Conservation (phyloP, 208 protist species). For the Leishmania gerbilli region DNA sequence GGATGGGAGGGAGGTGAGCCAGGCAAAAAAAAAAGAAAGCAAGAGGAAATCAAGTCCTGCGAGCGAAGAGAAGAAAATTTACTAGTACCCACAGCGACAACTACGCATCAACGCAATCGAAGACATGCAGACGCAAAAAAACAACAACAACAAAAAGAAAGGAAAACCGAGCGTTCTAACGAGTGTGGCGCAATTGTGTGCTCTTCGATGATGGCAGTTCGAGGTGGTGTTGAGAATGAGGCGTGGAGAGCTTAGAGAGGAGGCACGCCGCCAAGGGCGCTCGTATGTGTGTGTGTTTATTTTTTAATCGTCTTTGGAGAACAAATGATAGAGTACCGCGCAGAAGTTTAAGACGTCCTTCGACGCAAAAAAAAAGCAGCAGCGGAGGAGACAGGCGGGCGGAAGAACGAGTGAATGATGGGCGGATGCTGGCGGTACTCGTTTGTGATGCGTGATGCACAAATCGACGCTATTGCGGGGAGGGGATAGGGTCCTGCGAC, state of each 20-base stretch:
- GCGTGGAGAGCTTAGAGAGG: not conserved
- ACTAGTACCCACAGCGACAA: not conserved
- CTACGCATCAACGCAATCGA: not conserved
- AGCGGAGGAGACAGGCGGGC: not conserved
- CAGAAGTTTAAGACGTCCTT: not conserved
- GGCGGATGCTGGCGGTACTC: not conserved
- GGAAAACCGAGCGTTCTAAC: not conserved
- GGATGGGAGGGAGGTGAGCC: not conserved
- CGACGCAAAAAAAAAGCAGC: not conserved
- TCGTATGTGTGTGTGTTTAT: not conserved
- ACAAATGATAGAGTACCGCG: not conserved
- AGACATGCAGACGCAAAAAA: not conserved
- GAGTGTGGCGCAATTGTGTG: not conserved
- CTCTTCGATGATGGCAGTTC: not conserved
- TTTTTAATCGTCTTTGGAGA: not conserved
- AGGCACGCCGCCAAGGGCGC: not conserved
- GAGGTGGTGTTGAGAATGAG: not conserved
- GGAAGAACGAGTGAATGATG: not conserved
- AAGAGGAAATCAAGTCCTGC: not conserved
- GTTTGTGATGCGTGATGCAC: not conserved
- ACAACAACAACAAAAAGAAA: not conserved
- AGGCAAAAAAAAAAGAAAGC: not conserved
- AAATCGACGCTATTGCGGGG: not conserved
- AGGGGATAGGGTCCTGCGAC: not conserved
- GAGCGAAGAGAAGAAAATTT: not conserved